These are phyloP conservation scores for Dothideomycetes sp. DNA, from an alignment of 2,329 filamentous ascomycete genomes.

Conservation along the genomic window DNA sequence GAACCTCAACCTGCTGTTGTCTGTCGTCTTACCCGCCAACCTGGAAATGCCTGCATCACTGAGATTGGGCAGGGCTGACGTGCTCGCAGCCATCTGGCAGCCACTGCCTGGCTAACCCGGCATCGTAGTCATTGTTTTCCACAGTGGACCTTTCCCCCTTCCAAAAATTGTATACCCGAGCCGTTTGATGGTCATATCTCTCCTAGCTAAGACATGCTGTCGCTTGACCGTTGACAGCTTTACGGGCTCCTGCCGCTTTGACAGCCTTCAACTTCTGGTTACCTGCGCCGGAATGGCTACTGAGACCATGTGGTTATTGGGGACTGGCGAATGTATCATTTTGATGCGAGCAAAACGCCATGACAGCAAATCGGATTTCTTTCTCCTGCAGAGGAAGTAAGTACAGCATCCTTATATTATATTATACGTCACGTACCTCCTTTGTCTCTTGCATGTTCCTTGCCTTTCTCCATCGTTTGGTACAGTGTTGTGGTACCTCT, in stretches of 20 bases:
- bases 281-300: constrained; percentile 11
- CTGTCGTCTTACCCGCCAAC: constrained; percentile 10
- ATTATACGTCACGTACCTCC: constrained; percentile 12
- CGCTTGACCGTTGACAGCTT: constrained; percentile 12
- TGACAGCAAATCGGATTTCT: constrained; percentile 9
- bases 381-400: constrained; percentile 6
- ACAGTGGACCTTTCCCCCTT: too few species aligned
- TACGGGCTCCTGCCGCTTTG: constrained; percentile 12
- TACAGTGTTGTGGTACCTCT: constrained; percentile 1
- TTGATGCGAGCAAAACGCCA: constrained; percentile 5
- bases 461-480: neutral
- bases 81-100: constrained; percentile 5
- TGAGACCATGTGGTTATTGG: constrained; percentile 11
- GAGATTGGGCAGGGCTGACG: constrained; percentile 4
- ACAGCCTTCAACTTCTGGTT: constrained; percentile 12
- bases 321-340: constrained; percentile 7
- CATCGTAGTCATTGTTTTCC: too few species aligned
- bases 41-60: constrained; percentile 9
- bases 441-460: constrained; percentile 4
- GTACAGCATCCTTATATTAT: too few species aligned
- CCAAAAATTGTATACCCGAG: constrained; percentile 11
- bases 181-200: constrained; percentile 10
- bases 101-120: too few species aligned
- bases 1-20: constrained; percentile 1
- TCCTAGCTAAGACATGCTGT: constrained; percentile 8